These are phyloP conservation scores for Aspergillus eucalypticola DNA, from an alignment of 2,329 filamentous ascomycete species.

Conservation along the genomic window DNA sequence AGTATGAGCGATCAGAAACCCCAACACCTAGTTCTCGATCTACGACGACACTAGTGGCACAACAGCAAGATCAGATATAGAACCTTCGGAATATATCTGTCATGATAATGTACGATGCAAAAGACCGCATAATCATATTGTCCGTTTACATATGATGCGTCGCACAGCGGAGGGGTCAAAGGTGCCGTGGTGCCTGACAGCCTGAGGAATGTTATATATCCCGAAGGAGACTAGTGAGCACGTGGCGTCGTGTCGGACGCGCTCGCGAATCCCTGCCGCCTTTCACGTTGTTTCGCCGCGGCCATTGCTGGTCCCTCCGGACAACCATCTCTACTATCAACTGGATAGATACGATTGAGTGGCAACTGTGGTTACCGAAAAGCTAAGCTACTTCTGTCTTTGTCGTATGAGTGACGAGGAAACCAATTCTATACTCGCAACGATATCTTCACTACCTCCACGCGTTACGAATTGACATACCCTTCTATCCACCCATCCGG, in stretches of 20 bases:
- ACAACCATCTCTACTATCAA: background rate
- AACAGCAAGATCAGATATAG: background rate
- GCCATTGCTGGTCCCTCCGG: conserved; percentile 1
- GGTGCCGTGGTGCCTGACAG: conserved; percentile 5
- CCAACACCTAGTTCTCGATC: too few species aligned
- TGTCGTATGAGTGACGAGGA: too few species aligned
- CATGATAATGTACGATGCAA: background rate
- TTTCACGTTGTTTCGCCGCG: background rate
- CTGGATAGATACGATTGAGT: background rate
- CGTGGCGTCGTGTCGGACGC: conserved; percentile 18
- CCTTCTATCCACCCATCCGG: too few species aligned
- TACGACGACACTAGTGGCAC: too few species aligned
- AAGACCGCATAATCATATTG: background rate
- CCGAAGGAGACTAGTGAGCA: conserved; percentile 15
- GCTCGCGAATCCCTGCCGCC: conserved; percentile 11
- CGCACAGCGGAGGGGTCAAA: background rate
- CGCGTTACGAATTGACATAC: too few species aligned
- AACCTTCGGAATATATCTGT: background rate
- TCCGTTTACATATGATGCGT: background rate
- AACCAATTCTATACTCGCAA: too few species aligned
- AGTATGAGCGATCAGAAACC: too few species aligned
- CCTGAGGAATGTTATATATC: conserved; percentile 27
- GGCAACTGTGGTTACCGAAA: background rate
- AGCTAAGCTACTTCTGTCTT: too few species aligned
- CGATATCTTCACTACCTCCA: too few species aligned